Evolutionary conservation across 2,329 filamentous ascomycete species (phyloP).

Genomic region (Penicillium crustosum): DNA sequence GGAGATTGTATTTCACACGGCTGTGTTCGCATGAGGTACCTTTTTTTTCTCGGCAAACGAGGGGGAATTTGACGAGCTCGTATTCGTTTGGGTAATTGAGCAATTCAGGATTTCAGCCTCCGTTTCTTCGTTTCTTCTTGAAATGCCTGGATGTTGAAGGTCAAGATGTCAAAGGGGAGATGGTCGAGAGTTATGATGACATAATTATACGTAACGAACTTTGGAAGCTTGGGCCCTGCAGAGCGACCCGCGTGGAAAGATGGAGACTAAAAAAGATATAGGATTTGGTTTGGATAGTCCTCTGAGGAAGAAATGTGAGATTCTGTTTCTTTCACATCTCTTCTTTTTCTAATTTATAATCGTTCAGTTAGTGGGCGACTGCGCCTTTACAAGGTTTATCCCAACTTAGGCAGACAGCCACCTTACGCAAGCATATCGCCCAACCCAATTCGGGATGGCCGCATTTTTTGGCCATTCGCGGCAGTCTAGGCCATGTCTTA

Average conservation of each 20-base stretch:
- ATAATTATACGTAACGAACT: constrained; percentile 27
- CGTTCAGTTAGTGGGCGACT: neutral
- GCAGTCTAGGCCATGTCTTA: neutral
- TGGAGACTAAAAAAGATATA: neutral
- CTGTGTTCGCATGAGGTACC: constrained; percentile 31
- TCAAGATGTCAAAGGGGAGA: constrained; percentile 13
- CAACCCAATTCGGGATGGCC: constrained; percentile 8
- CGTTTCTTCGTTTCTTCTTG: neutral
- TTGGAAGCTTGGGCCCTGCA: constrained; percentile 17
- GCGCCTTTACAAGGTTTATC: constrained; percentile 2
- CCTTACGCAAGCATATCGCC: constrained; percentile 19
- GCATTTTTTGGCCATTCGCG: constrained; percentile 3
- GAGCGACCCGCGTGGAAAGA: constrained; percentile 14
- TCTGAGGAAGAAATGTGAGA: neutral
- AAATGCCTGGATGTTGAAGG: constrained; percentile 1
- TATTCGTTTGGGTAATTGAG: neutral
- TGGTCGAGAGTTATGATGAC: constrained; percentile 23
- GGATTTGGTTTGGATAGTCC: neutral
- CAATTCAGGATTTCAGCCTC: neutral
- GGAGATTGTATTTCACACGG: constrained; percentile 27
- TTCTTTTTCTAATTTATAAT: neutral
- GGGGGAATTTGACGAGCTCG: constrained; percentile 3
- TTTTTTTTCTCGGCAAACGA: constrained; percentile 8
- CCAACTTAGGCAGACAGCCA: constrained; percentile 21
- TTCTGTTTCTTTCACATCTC: neutral